Conservation (phyloP, 2,329 filamentous ascomycete genomes). For the Diplodia scrobiculata region DNA sequence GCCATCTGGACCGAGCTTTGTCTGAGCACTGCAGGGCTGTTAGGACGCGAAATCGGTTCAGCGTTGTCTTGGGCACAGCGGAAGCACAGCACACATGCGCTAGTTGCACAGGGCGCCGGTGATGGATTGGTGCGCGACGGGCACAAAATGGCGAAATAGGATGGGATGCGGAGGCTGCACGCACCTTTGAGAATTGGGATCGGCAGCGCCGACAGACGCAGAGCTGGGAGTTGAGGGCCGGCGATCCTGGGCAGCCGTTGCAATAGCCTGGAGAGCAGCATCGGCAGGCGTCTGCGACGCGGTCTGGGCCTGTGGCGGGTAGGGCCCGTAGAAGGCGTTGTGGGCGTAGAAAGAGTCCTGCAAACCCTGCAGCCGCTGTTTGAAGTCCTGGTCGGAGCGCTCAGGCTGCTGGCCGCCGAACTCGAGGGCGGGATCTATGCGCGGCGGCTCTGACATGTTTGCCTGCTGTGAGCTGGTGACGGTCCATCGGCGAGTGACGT, state of each 20-base stretch:
- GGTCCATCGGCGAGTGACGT: conserved; percentile 1
- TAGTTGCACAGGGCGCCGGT: not conserved
- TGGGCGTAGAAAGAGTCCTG: conserved; percentile 23
- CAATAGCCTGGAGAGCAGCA: conserved; percentile 27
- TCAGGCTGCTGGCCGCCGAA: conserved; percentile 19
- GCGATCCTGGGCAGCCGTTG: conserved; percentile 25
- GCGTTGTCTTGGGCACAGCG: conserved; percentile 1
- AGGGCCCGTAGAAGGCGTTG: conserved; percentile 11
- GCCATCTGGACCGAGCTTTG: conserved; percentile 29
- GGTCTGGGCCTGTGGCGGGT: conserved; percentile 5
- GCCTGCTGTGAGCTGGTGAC: conserved; percentile 12
- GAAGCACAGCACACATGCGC: not conserved
- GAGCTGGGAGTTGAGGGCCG: conserved; percentile 26
- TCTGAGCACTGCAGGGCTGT: conserved; percentile 12
- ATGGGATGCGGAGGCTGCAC: not conserved
- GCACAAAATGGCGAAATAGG: not conserved
- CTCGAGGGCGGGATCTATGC: conserved; percentile 23
- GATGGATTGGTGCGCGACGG: not conserved
- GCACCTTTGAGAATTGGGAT: conserved; percentile 16
- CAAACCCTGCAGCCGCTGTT: conserved; percentile 24
- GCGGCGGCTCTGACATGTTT: conserved; percentile 9
- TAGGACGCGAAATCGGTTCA: not conserved
- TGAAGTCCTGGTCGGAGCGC: conserved; percentile 20
- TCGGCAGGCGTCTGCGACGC: conserved; percentile 19
- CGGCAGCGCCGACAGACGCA: conserved; percentile 20